Base-by-base conservation (phyloP, 352 stramenopile genomes). In the Pythium oligandrum region DNA sequence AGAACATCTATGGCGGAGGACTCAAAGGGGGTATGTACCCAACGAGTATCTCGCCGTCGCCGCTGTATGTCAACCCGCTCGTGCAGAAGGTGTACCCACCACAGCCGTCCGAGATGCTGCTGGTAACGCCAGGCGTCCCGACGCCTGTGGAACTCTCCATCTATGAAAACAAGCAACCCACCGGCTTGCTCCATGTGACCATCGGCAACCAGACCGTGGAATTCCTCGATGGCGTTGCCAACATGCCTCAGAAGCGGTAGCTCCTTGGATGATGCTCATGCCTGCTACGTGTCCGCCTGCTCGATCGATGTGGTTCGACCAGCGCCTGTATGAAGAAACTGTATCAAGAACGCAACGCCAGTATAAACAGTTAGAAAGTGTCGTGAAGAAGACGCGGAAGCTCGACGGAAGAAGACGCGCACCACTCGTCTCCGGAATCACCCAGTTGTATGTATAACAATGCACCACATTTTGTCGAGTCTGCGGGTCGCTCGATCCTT, bases 131-230 rank as follows among this genome's bases (percentile, higher is more conserved):
- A 1, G 81, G 81, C 17, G 48, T 89, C 44, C 81, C 81, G 37
- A 89, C 81, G 40, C 81, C 81, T 4, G 61, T 88, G 49, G 78
- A 91, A 58, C 58, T 91, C 48, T 91, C 81, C 61, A 88, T 89
- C 71, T 91, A 91, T 73, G 81, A 91, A 60, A 75, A 76, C 64
- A 91, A 91, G 63, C 81, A 91, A 54, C 81, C 81, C 4, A 91
- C 81, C 11, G 81, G 81, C 40, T 83, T 87, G 51, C 70, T 91
- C 31, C 81, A 91, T 61, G 81, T 91, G 58, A 91, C 81, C 2
- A 63, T 73, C 34, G 81, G 81, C 48, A 91, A 91, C 62, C 81
- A 91, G 70, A 91, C 81, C 2, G 81, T 91, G 44, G 81, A 91
- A 57, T 91, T 91, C 55, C 60, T 89, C 11, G 81, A 89, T 51